These are phyloP conservation scores for Diplodia seriata DNA, from an alignment of 2,329 filamentous ascomycete genomes.

Conservation along the genomic window DNA sequence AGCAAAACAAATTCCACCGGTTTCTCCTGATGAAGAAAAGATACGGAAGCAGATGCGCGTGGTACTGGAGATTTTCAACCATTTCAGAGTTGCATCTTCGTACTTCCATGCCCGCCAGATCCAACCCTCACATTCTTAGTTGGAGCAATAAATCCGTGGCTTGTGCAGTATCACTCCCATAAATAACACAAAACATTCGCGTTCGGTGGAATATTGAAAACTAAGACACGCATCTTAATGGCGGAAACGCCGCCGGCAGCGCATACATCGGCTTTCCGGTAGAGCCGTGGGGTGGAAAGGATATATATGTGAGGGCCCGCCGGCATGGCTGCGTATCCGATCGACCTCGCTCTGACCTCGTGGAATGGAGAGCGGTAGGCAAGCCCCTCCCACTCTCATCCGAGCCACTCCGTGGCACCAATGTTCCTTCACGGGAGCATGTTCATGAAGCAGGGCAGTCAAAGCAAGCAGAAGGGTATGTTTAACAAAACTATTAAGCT, in stretches of 20 bases:
- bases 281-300: neutral
- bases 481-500: neutral
- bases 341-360: neutral
- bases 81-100: no score
- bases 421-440: neutral
- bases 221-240: neutral
- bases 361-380: neutral
- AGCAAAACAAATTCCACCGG: no score
- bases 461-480: neutral
- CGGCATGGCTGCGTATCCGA: neutral
- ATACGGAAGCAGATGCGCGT: no score
- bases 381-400: neutral
- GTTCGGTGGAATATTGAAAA: neutral
- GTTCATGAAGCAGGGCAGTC: neutral
- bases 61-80: no score
- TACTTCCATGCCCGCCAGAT: no score
- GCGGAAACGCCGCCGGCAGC: neutral
- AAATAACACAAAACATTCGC: no score
- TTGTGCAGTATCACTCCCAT: no score
- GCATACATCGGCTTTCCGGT: neutral
- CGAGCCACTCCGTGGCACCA: neutral
- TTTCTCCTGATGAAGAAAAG: no score
- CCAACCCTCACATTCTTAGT: no score
- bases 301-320: neutral
- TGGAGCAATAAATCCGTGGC: no score